Base-by-base conservation (phyloP, 2,329 filamentous ascomycete species). In the Fusarium sarcochroum region DNA sequence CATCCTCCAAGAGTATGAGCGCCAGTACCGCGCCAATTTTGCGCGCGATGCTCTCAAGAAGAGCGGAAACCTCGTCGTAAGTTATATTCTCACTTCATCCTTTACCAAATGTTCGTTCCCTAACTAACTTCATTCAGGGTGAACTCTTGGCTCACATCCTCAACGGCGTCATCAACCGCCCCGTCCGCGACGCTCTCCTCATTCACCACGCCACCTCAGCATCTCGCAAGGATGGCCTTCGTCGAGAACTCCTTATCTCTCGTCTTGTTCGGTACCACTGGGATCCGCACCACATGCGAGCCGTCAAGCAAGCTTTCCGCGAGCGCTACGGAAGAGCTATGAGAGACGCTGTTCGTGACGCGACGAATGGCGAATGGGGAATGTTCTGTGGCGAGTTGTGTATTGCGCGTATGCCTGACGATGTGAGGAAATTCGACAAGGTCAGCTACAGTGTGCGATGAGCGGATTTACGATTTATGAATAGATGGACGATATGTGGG, bases 161-260 rank as follows among this genome's bases (percentile, higher is more conserved):
- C 75, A 98, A 98, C 81, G 96, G 96, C 74, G 90, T 97, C 58
- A 97, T 98, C 82, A 98, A 98, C 82, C 92, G 92, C 61, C 94
- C 96, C 7, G 93, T 97, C 66, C 93, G 96, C 56, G 96, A 98
- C 78, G 93, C 95, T 5, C 86, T 98, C 37, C 89, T 98, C 4
- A 85, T 99, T 3, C 90, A 97, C 79, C 96, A 98, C 81, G 95
- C 96, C 3, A 89, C 98, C 69, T 91, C 90, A 20, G 87, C 91
- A 45, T 90, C 91, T 5, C 87, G 86, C 68, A 88, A 87, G 67
- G 92, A 95, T 75, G 80, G 87, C 53, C 84, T 94, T 67, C 89
- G 95, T 30, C 91, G 92, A 45, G 95, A 98, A 77, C 83, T 98
- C 48, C 88, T 99, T 50, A 97, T 97, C 68, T 94, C 91, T 5